Evolutionary conservation across 208 protist genomes (phyloP), one percentile per base, ranked within the genome.

Genomic region (Wallacemonas sp.): DNA sequence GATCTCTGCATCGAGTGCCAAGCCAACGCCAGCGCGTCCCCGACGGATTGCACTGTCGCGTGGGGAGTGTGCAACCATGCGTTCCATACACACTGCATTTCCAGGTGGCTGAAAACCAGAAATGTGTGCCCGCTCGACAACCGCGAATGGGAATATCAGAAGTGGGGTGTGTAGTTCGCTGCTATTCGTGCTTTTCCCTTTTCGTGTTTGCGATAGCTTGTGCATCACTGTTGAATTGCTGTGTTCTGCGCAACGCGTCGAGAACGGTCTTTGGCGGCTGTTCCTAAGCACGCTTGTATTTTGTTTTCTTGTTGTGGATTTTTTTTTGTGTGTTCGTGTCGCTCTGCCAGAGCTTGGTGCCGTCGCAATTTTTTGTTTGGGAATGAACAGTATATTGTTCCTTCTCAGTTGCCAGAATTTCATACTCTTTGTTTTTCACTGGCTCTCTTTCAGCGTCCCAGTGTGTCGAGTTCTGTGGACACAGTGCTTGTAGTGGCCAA

Each of bases 41-140:
- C 95, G 0, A 94, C 81, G 67, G 97, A 99, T 48, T 99, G 97
- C 74, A 99, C 90, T 32, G 97, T 99, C 14, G 98, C 98, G 2
- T 99, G 98, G 98, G 98, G 98, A 29, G 78, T 92, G n/a, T 99
- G 98, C 88, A 98, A 98, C 70, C 98, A 99, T 68, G 98, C 98
- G 4, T 99, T 99, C 81, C 98, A 99, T 72, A 99, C 98, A 67
- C 98, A 99, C 77, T 99, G 98, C 77, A 99, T 99, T 67, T 98
- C 97, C 10, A 82, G 97, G 29, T 99, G 98, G 98, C 89, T 99
- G 3, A 99, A 99, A 74, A 99, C 98, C 0, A 87, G 98, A 26
- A 97, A 99, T 73, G 98, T 99, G 1, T 99, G 98, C 72, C 98
- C 98, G 12, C 73, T 99, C 25, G 95, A 97, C 79, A 99, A 99